A percentile compares a stretch with the other conserved stretches of the same genome.
These are phyloP conservation scores for Aspergillus calidoustus DNA, from an alignment of 2,329 filamentous ascomycete genomes.

Conservation along the genomic window DNA sequence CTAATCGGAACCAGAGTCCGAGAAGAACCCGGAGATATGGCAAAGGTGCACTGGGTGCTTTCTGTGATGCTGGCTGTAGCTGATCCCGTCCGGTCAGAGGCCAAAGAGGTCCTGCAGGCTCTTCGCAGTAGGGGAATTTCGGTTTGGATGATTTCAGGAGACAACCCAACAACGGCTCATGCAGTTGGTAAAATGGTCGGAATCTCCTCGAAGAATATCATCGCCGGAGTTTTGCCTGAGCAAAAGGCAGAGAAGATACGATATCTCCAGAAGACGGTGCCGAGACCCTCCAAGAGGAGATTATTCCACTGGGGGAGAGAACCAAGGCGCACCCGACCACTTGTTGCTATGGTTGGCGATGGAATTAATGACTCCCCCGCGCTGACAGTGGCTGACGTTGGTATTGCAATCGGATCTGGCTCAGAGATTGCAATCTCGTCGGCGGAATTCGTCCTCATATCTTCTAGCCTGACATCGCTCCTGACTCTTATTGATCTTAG, in stretches of 20 bases:
- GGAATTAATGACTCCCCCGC: constrained; percentile 85
- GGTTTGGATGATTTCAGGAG: neutral
- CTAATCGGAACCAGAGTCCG: constrained; percentile 9
- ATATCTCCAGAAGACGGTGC: constrained; percentile 21
- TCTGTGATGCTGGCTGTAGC: constrained; percentile 8
- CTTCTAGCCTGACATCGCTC: constrained; percentile 67
- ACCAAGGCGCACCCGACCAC: constrained; percentile 3
- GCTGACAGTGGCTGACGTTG: too few species aligned
- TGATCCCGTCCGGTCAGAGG: constrained; percentile 12
- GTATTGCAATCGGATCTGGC: constrained; percentile 76
- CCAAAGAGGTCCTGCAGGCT: constrained; percentile 6
- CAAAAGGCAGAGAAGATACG: constrained; percentile 14
- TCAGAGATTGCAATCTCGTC: constrained; percentile 78
- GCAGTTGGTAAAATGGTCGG: too few species aligned
- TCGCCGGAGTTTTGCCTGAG: too few species aligned
- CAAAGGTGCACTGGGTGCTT: neutral
- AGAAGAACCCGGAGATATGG: neutral
- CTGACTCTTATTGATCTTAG: constrained; percentile 73
- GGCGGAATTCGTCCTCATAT: constrained; percentile 71
- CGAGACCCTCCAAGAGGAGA: constrained; percentile 31
- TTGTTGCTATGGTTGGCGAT: constrained; percentile 60
- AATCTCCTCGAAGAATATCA: too few species aligned
- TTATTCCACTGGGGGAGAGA: constrained; percentile 68
- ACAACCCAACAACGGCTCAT: too few species aligned
- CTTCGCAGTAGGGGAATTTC: constrained; percentile 12